Evolutionary conservation across 2,329 filamentous ascomycete genomes (phyloP).

Genomic region (Xylaria sp.): DNA sequence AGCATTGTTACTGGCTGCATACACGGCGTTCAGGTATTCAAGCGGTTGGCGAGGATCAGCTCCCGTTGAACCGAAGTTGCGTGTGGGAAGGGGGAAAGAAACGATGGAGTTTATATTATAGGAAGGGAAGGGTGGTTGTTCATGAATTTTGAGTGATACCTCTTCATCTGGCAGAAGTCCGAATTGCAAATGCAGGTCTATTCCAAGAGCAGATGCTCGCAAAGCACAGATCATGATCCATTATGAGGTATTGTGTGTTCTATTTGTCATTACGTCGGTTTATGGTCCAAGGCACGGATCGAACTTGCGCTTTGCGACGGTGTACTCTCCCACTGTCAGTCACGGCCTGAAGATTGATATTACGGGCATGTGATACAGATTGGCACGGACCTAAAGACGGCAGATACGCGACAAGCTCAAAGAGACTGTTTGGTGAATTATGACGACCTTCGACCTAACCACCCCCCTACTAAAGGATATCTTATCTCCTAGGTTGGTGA

Average conservation of each 20-base stretch:
- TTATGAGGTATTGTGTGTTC: not conserved
- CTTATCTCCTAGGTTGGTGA: not conserved
- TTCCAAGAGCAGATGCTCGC: constrained; percentile 21
- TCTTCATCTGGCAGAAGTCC: constrained; percentile 28
- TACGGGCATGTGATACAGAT: not conserved
- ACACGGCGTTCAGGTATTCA: constrained; percentile 45
- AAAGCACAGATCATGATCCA: not conserved
- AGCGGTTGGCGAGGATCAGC: constrained; percentile 32
- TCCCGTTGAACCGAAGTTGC: constrained; percentile 30
- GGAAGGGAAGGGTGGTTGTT: constrained; percentile 30
- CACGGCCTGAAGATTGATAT: no score
- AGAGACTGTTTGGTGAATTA: constrained; percentile 2
- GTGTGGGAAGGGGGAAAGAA: constrained; percentile 29
- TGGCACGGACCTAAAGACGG: not conserved
- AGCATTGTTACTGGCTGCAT: constrained; percentile 42
- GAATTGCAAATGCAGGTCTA: constrained; percentile 28
- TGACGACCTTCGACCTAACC: not conserved
- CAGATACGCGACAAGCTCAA: not conserved
- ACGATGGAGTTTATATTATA: constrained; percentile 32
- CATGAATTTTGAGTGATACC: constrained; percentile 35
- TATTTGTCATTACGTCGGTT: not conserved
- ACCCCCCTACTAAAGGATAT: not conserved
- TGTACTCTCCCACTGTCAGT: not conserved
- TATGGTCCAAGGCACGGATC: not conserved
- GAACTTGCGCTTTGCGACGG: not conserved